These are phyloP conservation scores for Butyriboletus loyo DNA, from an alignment of 768 basidiomycete genomes.

Conservation along the genomic window DNA sequence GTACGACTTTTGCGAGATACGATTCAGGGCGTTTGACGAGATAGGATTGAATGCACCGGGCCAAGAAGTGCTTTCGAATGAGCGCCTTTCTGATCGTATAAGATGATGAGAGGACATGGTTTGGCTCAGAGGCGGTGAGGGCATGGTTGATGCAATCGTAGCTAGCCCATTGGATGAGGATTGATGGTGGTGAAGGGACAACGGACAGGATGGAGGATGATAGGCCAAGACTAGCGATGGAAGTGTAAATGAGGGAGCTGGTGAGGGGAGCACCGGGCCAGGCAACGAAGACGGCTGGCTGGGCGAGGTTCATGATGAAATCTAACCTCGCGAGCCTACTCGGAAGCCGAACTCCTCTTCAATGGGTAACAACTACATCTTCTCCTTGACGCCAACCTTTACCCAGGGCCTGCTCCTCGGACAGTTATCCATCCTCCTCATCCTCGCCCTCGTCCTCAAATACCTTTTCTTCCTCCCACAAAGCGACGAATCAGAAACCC, in stretches of 20 bases:
- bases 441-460: constrained; percentile 79
- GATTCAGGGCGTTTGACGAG: constrained; percentile 66
- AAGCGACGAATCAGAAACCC: constrained; percentile 50
- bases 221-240: constrained; percentile 37
- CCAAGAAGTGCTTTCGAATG: constrained; percentile 92
- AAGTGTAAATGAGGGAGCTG: constrained; percentile 42
- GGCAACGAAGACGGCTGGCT: constrained; percentile 39
- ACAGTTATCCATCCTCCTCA: constrained; percentile 80
- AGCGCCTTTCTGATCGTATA: constrained; percentile 90
- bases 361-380: constrained; percentile 52
- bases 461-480: constrained; percentile 92
- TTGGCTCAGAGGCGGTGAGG: constrained; percentile 51
- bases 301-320: neutral
- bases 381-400: constrained; percentile 83
- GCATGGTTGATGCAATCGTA: constrained; percentile 87
- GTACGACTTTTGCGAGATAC: constrained; percentile 51
- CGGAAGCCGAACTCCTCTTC: neutral
- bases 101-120: constrained; percentile 65
- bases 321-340: neutral
- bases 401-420: constrained; percentile 93
- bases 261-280: constrained; percentile 59
- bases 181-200: constrained; percentile 18
- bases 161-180: constrained; percentile 75
- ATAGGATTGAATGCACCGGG: constrained; percentile 69
- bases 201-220: constrained; percentile 28